Percentiles rank a stretch among this genome's conserved stretches.
Conservation (phyloP, 441 rosid genomes). For the Metrosideros polymorpha region DNA sequence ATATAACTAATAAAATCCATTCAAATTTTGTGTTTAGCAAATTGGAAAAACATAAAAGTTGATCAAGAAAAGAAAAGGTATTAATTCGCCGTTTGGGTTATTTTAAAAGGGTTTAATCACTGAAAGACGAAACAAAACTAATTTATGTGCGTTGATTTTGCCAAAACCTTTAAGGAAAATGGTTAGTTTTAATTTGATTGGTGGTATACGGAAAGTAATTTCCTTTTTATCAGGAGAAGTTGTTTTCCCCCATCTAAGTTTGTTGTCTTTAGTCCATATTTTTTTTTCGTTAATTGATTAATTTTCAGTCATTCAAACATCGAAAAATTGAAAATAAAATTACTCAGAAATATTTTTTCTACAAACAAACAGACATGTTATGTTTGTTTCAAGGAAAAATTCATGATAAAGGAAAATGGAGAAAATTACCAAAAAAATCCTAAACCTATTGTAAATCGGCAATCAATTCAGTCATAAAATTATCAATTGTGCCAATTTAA, state of each 20-base stretch:
- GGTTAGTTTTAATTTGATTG: neutral
- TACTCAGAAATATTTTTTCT: neutral
- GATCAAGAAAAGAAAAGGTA: neutral
- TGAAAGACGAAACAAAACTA: neutral
- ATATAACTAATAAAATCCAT: neutral
- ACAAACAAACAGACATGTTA: neutral
- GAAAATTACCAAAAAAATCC: neutral
- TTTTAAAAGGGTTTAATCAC: neutral
- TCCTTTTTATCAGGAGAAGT: neutral
- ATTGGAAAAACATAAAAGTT: neutral
- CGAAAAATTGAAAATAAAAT: neutral
- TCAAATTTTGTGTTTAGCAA: neutral
- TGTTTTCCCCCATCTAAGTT: neutral
- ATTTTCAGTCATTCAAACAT: neutral
- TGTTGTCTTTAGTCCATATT: neutral
- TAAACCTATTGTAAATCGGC: neutral
- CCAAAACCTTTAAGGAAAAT: neutral
- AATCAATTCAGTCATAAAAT: accelerated
- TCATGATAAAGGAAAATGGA: neutral
- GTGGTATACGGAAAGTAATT: neutral
- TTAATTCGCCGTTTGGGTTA: neutral
- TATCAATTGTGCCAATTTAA: accelerated
- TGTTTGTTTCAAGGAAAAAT: neutral
- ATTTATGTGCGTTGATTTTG: neutral
- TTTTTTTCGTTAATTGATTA: neutral